phyloP scores from a whole-genome alignment of 2,329 filamentous ascomycete species.

The Escovopsis sp. region DNA sequence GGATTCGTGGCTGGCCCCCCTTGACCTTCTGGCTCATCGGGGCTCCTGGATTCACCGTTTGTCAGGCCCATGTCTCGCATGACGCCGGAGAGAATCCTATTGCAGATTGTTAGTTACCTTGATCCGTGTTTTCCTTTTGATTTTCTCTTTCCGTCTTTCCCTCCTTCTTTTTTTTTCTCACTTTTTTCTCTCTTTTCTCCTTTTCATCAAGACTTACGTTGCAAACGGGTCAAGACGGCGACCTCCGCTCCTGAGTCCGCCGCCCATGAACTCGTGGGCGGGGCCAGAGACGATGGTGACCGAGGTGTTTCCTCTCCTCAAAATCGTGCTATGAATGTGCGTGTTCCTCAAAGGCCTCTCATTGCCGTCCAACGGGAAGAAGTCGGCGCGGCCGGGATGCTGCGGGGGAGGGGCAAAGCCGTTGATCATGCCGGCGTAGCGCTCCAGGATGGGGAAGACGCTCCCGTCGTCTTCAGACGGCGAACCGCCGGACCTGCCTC shows the following conservation, averaged over 20 bases:
- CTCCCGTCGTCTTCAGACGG: constrained; percentile 13
- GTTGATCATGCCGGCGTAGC: constrained; percentile 31
- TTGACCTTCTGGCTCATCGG: constrained; percentile 12
- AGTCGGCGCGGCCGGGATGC: constrained; percentile 3
- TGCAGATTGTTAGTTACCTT: constrained; percentile 11
- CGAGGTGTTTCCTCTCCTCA: constrained; percentile 28
- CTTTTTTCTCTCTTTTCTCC: too few species aligned
- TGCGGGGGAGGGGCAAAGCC: constrained; percentile 13
- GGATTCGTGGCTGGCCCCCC: constrained; percentile 9
- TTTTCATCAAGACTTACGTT: constrained; percentile 21
- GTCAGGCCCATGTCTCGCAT: constrained; percentile 23
- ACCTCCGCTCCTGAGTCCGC: constrained; percentile 7
- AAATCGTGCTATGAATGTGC: constrained; percentile 21
- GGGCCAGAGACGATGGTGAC: constrained; percentile 33
- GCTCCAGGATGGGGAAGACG: constrained; percentile 23
- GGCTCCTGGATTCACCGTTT: constrained; percentile 2
- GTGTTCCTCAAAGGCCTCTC: constrained; percentile 11
- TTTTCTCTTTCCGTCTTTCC: too few species aligned
- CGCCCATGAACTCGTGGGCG: constrained; percentile 7
- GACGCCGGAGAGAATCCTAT: constrained; percentile 33
- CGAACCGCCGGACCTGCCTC: constrained; percentile 7
- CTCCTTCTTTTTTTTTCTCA: constrained; percentile 1
- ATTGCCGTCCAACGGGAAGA: constrained; percentile 5
- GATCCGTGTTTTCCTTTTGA: too few species aligned
- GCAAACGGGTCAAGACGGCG: constrained; percentile 28